Evolutionary conservation across 139 green algal genomes (phyloP), one percentile per base, ranked within the genome.

Genomic region (Dunaliella sp.): DNA sequence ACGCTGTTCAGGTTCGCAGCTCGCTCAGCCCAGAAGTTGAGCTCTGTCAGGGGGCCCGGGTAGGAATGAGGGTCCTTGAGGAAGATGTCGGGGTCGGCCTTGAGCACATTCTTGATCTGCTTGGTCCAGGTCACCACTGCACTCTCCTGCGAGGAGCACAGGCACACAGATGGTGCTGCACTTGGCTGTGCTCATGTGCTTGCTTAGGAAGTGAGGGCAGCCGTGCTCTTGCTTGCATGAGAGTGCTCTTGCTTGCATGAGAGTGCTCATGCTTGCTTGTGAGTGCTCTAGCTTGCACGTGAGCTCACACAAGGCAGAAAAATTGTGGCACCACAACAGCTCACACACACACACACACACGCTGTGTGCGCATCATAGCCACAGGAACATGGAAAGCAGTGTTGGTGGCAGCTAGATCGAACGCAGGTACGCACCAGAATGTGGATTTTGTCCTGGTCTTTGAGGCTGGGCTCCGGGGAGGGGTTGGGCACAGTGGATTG

Each of bases 21-120:
- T 0, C 97, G 90, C 87, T 96, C 93, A 0, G 86, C 87, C 96
- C 96, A 98, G 87, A 98, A 98, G 84, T 96, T 94, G 34, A 98
- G 85, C 92, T 98, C 95, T 1, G 87, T 90, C 30, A 98, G 89
- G 0, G 96, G 96, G 0, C 96, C 96, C 3, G 79, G 79, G 81
- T 85, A 85, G 1, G 31, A 58, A 48, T 79, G 57, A 1, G 72
- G 3, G 34, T 90, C 86, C 85, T 94, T 93, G 21, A 96, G 86
- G 32, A 81, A 80, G 30, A 88, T 90, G 82, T 96, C 95, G 32
- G 93, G 92, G 87, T 97, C 95, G 21, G 89, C 86, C 84, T 95
- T 95, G 1, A 98, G 91, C 73, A 97, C 95, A n/a, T 93, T 94
- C 90, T 97, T 98, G 87, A 98, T 98, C 86, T 98, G 96, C 83